Base-by-base conservation (phyloP, 2,329 filamentous ascomycete genomes). In the Exserohilum turcica region DNA sequence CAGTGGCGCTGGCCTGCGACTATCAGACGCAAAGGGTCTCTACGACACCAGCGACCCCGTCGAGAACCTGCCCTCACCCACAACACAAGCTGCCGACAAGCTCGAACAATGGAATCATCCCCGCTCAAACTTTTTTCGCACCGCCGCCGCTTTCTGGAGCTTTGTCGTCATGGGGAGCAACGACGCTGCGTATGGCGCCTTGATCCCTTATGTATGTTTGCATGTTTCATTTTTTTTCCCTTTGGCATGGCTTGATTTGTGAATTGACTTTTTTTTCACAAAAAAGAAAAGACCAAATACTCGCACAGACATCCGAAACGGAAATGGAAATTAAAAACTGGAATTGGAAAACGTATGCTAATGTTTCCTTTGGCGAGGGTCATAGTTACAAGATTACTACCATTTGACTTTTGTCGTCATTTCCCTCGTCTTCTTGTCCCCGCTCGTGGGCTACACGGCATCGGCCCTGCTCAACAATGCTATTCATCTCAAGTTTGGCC, bases 131-230 rank as follows among this genome's bases (percentile, higher is more conserved):
- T 74, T 83, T 4, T 85, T 77, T 61, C 82, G 86, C 33, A 83
- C 84, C 39, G 71, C 83, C 31, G 79, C 83, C 0, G 81, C 84
- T 3, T 84, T 86, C 62, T 84, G 82, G 72, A 80, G 81, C 5
- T 85, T 90, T 59, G 75, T 86, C 16, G 77, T 89, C 28, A 83
- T 88, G 77, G 88, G 88, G 6, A 81, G 86, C 75, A 88, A 88
- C 63, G 88, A 91, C 73, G 87, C 82, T 8, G 83, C 83, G 19
- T 80, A 85, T 38, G 86, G 86, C 47, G 76, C 78, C 15, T 70
- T 81, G 59, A 80, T 82, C 45, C 79, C 80, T 29, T 82, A 82
- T 60, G 74, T 79, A 68, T 42, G 56, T 48, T 13, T 24, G 9
- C 15, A 29, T 4, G 12, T 18, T 31, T n/a, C 24, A 18, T 6